phyloP scores from a whole-genome alignment of 176 grass and related monocot species.

The Panicum miliaceum region DNA sequence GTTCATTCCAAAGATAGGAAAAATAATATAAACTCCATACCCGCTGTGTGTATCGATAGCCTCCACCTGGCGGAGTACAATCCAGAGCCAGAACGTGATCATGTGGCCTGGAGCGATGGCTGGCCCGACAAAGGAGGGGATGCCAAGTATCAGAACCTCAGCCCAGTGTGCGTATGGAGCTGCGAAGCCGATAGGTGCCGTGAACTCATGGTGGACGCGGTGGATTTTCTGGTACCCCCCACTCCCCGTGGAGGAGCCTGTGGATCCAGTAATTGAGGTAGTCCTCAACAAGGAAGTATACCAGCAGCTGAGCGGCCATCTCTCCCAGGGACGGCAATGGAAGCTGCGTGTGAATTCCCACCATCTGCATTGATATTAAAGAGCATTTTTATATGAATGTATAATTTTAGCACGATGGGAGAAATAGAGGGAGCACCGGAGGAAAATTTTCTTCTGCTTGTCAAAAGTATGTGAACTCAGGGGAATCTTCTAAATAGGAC shows the following conservation, averaged over 20 bases:
- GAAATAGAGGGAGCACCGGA: not conserved
- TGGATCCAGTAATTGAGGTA: slow-evolving; percentile 93
- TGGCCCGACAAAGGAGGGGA: slow-evolving; percentile 73
- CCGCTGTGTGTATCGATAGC: slow-evolving; percentile 90
- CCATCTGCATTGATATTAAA: slow-evolving; percentile 54
- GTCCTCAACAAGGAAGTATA: slow-evolving; percentile 93
- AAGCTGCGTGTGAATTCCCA: slow-evolving; percentile 71
- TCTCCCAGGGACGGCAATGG: slow-evolving; percentile 77
- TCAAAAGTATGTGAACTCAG: not conserved
- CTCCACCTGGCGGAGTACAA: slow-evolving; percentile 76
- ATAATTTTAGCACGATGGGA: not conserved
- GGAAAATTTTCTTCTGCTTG: not conserved
- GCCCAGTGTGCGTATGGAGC: slow-evolving; percentile 89
- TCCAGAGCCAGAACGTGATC: slow-evolving; percentile 94
- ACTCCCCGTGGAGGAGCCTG: slow-evolving; percentile 75
- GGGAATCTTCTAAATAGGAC: slow-evolving; percentile 22
- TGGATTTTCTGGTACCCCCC: slow-evolving; percentile 86
- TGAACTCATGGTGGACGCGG: slow-evolving; percentile 88
- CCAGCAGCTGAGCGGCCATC: slow-evolving; percentile 65
- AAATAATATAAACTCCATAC: slow-evolving; percentile 50
- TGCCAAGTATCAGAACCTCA: slow-evolving; percentile 80
- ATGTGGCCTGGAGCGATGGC: slow-evolving; percentile 80
- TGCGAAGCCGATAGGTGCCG: slow-evolving; percentile 78
- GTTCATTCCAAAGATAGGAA: not conserved
- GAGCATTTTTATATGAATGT: not conserved